phyloP scores from a whole-genome alignment of 2,329 filamentous ascomycete species.

The Nothopassalora personata region DNA sequence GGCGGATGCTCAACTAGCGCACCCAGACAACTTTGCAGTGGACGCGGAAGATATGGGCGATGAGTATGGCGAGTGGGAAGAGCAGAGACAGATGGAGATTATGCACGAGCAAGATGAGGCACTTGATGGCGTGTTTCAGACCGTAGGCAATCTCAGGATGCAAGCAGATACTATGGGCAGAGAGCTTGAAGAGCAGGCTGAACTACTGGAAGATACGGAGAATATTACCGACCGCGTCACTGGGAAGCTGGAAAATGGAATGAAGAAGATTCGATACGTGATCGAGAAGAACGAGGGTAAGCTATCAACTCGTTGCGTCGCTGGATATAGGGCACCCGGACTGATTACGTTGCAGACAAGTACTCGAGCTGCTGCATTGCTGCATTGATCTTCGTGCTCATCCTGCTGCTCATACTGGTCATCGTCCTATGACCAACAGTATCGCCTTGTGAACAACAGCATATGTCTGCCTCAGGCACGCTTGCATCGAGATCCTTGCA shows the following conservation, averaged over 20 bases:
- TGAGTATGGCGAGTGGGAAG: constrained; percentile 68
- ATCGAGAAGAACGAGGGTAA: constrained; percentile 86
- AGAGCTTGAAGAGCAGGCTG: constrained; percentile 89
- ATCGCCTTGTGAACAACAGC: not conserved
- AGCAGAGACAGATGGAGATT: constrained; percentile 83
- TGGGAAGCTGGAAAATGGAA: constrained; percentile 74
- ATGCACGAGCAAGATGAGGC: constrained; percentile 94
- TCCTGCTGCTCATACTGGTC: constrained; percentile 77
- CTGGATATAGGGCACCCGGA: constrained; percentile 6
- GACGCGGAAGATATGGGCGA: constrained; percentile 44
- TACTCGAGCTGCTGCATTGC: constrained; percentile 87
- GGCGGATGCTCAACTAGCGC: constrained; percentile 47
- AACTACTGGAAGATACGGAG: constrained; percentile 83
- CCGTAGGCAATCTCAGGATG: constrained; percentile 80
- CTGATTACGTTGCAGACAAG: constrained; percentile 44
- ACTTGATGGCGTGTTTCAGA: constrained; percentile 85
- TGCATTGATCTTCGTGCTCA: constrained; percentile 79
- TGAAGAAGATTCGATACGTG: constrained; percentile 80
- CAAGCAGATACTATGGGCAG: constrained; percentile 95
- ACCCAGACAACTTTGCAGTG: constrained; percentile 49
- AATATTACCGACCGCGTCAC: constrained; percentile 79
- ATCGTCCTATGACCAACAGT: constrained; percentile 51
- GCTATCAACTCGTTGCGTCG: constrained; percentile 28
- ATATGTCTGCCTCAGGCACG: not conserved
- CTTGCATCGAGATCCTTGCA: not conserved